phyloP scores from a whole-genome alignment of 2,329 filamentous ascomycete species.

The Xylogone sp. region DNA sequence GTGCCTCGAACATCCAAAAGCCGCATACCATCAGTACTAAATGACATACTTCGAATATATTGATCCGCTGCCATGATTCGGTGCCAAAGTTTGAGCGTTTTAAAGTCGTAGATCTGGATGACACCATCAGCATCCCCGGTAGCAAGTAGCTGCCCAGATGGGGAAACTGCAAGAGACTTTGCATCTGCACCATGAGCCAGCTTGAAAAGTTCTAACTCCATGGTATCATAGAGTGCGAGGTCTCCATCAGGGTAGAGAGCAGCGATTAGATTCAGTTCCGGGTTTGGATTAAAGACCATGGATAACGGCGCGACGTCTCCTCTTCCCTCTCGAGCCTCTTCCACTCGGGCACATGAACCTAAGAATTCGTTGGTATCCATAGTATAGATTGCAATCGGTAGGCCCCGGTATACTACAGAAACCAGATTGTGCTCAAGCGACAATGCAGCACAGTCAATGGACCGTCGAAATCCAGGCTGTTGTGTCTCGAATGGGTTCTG shows the following conservation, averaged over 20 bases:
- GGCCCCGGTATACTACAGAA: conserved; percentile 13
- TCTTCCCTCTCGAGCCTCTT: no score
- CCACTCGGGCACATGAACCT: no score
- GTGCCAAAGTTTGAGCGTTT: conserved; percentile 23
- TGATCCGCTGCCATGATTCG: conserved; percentile 25
- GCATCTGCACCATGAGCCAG: conserved; percentile 8
- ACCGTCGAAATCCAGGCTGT: no score
- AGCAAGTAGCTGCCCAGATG: conserved; percentile 20
- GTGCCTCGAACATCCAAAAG: conserved; percentile 29
- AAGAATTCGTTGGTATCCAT: conserved; percentile 1
- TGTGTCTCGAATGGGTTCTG: no score
- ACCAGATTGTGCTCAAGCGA: conserved; percentile 12
- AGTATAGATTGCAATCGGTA: conserved; percentile 15
- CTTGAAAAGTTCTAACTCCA: background rate
- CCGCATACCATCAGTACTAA: conserved; percentile 27
- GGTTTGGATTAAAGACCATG: conserved; percentile 17
- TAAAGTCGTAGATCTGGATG: conserved; percentile 22
- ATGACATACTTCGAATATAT: conserved; percentile 24
- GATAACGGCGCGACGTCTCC: conserved; percentile 12
- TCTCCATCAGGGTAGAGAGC: conserved; percentile 5
- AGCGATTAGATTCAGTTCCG: conserved; percentile 3
- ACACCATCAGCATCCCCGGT: conserved; percentile 18
- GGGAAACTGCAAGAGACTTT: conserved; percentile 15
- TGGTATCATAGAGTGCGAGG: conserved; percentile 5
- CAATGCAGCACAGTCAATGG: no score